A percentile compares a stretch with the other conserved stretches of the same genome.
phyloP scores from a whole-genome alignment of 2,329 filamentous ascomycete species.

The Colletotrichum aenigma region DNA sequence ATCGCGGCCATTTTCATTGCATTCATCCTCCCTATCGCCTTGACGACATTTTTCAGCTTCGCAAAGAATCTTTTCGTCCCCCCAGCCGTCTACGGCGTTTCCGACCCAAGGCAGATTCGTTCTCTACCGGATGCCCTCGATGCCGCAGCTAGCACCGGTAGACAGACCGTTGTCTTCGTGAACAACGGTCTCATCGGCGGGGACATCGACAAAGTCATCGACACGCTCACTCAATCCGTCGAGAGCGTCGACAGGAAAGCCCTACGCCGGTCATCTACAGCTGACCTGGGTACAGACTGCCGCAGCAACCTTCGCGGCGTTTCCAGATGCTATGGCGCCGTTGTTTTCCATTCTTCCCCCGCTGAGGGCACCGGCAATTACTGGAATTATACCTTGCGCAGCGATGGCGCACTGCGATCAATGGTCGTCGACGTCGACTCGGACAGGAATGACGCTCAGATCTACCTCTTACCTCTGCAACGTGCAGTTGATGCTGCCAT shows the following conservation, averaged over 20 bases:
- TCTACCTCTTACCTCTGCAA: constrained; percentile 82
- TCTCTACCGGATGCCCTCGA: constrained; percentile 68
- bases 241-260: constrained; percentile 59
- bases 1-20: constrained; percentile 59
- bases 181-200: constrained; percentile 74
- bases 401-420: constrained; percentile 74
- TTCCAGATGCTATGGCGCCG: constrained; percentile 74
- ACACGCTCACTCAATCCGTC: constrained; percentile 63
- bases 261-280: constrained; percentile 56
- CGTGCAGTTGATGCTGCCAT: constrained; percentile 79
- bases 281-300: constrained; percentile 67
- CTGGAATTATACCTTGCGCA: constrained; percentile 89
- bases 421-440: constrained; percentile 66
- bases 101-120: constrained; percentile 62
- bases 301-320: constrained; percentile 68
- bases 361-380: constrained; percentile 66
- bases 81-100: constrained; percentile 77
- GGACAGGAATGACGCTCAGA: constrained; percentile 74
- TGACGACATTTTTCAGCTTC: constrained; percentile 68
- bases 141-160: constrained; percentile 56
- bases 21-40: constrained; percentile 61
- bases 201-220: constrained; percentile 74
- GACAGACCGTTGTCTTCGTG: constrained; percentile 77
- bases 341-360: constrained; percentile 78
- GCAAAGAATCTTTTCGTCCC: constrained; percentile 85